A percentile compares a stretch with the other conserved stretches of the same genome.
Evolutionary conservation across 176 grass and related monocot genomes (phyloP).

Genomic region (Phoenix dactylifera): DNA sequence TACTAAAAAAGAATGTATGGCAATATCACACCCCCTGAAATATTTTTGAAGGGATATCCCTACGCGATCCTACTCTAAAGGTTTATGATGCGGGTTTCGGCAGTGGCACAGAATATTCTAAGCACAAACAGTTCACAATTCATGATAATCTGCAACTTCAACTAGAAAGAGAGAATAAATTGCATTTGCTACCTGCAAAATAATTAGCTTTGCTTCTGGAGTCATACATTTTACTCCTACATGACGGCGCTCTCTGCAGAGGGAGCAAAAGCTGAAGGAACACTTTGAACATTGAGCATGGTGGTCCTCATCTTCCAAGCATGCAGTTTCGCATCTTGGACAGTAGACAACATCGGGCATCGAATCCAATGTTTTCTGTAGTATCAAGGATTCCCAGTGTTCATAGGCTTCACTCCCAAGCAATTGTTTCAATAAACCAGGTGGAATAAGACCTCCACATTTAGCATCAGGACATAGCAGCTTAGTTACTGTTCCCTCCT

Average conservation of each 20-base stretch:
- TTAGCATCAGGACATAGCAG: conserved; percentile 59
- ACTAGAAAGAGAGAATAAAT: no score
- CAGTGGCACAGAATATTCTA: no score
- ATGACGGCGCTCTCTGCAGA: conserved; percentile 68
- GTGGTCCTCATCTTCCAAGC: conserved; percentile 59
- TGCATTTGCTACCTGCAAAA: conserved; percentile 49
- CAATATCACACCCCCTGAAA: no score
- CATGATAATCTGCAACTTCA: no score
- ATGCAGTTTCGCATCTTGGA: conserved; percentile 70
- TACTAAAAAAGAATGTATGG: no score
- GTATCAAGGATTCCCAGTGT: conserved; percentile 60
- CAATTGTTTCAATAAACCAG: conserved; percentile 54
- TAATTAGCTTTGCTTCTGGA: conserved; percentile 40
- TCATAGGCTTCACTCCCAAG: conserved; percentile 54
- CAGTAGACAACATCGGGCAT: conserved; percentile 74
- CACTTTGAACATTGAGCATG: conserved; percentile 69
- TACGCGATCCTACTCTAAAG: no score
- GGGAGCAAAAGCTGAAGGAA: conserved; percentile 75
- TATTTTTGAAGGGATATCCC: no score
- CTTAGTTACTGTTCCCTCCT: conserved; percentile 63
- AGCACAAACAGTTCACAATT: no score
- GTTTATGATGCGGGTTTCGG: no score
- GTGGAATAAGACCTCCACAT: conserved; percentile 48
- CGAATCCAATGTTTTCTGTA: conserved; percentile 64
- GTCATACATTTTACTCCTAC: conserved; percentile 51